Conservation (phyloP, 164 flowering plant genomes). For the Annona cherimola region DNA sequence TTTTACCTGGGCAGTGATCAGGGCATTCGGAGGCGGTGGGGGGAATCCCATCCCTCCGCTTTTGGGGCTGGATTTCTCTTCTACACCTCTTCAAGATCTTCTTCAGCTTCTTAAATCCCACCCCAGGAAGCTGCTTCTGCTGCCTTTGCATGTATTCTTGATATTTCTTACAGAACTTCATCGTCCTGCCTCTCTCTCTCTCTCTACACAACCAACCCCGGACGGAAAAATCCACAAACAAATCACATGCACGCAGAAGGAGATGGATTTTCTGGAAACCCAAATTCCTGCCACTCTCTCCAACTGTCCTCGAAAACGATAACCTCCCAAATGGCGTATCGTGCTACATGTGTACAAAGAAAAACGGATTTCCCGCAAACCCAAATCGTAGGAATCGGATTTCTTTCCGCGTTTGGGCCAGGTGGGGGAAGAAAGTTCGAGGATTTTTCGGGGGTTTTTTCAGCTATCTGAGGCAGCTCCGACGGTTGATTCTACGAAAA, state of each 20-base stretch:
- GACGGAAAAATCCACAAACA: not conserved
- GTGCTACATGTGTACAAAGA: not conserved
- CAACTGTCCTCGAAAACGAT: not conserved
- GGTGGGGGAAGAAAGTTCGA: no score
- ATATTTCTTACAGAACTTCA: conserved; percentile 94
- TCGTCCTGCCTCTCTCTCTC: conserved; percentile 16
- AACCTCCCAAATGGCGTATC: no score
- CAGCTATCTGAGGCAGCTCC: no score
- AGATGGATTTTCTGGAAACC: not conserved
- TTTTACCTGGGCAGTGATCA: conserved; percentile 48
- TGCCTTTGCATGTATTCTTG: conserved; percentile 76
- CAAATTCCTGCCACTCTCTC: not conserved
- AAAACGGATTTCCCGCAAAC: not conserved
- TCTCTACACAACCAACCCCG: not conserved
- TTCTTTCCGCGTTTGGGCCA: no score
- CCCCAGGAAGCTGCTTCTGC: conserved; percentile 53
- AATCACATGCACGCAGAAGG: not conserved
- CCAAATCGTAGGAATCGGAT: not conserved
- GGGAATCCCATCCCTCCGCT: conserved; percentile 12
- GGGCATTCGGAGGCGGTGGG: conserved; percentile 27
- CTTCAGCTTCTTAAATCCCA: conserved; percentile 73
- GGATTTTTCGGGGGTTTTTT: no score
- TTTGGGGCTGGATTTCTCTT: conserved; percentile 28
- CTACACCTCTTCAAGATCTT: conserved; percentile 74
- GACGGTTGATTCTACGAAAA: no score